Percentiles rank a stretch among this genome's conserved stretches.
These are phyloP conservation scores for Trypanosoma boissoni DNA, from an alignment of 208 protist species.

Conservation along the genomic window DNA sequence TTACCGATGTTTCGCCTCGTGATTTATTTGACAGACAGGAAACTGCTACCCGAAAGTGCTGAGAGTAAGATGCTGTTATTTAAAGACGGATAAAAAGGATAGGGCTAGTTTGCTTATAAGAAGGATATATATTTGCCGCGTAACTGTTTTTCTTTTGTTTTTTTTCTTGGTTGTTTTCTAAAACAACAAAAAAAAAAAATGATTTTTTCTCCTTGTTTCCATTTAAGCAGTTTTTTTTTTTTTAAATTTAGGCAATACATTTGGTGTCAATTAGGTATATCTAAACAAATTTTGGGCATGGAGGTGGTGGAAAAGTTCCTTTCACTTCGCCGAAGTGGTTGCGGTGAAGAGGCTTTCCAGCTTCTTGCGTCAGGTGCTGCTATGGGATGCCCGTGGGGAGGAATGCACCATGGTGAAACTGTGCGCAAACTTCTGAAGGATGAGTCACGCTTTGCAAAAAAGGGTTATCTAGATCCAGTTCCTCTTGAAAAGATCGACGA, in stretches of 20 bases:
- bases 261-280: conserved; percentile 7
- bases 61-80: no score
- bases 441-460: conserved; percentile 71
- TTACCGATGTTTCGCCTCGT: conserved; percentile 49
- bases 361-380: conserved; percentile 76
- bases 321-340: conserved; percentile 56
- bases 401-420: conserved; percentile 76
- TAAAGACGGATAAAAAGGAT: no score
- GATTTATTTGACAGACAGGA: conserved; percentile 48
- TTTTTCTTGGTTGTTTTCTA: background rate
- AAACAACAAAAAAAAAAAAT: background rate
- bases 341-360: conserved; percentile 73
- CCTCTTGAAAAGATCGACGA: conserved; percentile 84
- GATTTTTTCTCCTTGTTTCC: conserved; percentile 7
- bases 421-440: conserved; percentile 61
- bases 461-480: conserved; percentile 72
- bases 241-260: conserved; percentile 1
- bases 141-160: background rate
- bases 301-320: conserved; percentile 85
- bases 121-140: background rate
- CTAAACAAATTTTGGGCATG: conserved; percentile 31
- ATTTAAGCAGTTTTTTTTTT: background rate
- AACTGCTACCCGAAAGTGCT: conserved; percentile 3
- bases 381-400: conserved; percentile 85
- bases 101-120: background rate